phyloP scores from a whole-genome alignment of 139 green algal species.

The Haematococcus sp. region DNA sequence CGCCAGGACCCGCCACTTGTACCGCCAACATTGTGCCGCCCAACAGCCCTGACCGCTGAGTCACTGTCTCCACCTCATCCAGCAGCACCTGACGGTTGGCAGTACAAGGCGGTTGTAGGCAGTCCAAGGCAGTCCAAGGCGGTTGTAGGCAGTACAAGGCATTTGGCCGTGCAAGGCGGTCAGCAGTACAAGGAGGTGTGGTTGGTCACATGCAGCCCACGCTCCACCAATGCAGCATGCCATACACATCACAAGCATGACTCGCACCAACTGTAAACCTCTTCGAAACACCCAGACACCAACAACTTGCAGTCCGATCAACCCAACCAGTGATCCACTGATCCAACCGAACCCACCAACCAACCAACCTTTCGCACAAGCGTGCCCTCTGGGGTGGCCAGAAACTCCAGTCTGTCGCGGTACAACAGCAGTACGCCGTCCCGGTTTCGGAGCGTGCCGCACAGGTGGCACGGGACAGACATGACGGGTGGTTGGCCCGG shows the following conservation, averaged over 20 bases:
- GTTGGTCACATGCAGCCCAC: constrained; percentile 6
- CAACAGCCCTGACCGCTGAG: constrained; percentile 16
- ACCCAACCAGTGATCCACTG: too few species aligned
- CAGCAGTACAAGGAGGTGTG: too few species aligned
- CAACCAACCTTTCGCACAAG: background rate
- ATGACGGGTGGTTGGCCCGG: constrained; percentile 8
- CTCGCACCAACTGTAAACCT: too few species aligned
- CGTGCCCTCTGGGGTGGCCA: constrained; percentile 4
- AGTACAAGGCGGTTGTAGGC: background rate
- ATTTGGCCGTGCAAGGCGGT: too few species aligned
- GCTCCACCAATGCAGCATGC: background rate
- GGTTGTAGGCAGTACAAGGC: too few species aligned
- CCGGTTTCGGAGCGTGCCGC: constrained; percentile 12
- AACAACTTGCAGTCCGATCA: too few species aligned
- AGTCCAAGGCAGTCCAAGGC: too few species aligned
- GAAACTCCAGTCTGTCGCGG: constrained; percentile 19
- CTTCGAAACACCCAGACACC: too few species aligned
- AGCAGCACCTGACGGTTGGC: constrained; percentile 9
- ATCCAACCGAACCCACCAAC: background rate
- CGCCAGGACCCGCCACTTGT: constrained; percentile 4
- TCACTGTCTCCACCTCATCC: constrained; percentile 17
- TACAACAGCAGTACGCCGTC: constrained; percentile 27
- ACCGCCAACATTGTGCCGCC: background rate
- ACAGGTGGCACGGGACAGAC: constrained; percentile 14
- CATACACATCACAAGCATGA: background rate